These are phyloP conservation scores for Cystofilobasidium bisporidii DNA, from an alignment of 768 basidiomycete genomes.

Conservation along the genomic window DNA sequence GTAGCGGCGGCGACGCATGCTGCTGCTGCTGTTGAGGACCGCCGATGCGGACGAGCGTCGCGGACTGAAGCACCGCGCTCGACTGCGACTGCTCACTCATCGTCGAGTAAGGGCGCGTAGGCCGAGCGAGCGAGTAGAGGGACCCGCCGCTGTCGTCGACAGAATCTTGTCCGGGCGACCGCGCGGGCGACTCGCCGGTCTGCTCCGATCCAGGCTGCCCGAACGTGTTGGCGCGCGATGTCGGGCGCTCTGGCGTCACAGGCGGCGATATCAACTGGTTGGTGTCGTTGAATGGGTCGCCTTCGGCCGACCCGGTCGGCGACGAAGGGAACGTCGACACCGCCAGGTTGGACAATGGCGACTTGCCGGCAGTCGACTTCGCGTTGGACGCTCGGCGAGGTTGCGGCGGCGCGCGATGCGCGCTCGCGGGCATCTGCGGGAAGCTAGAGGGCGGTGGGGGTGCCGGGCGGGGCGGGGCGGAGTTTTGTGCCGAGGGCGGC, in stretches of 20 bases:
- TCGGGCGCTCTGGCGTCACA: not conserved
- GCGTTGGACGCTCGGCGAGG: not conserved
- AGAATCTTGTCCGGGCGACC: not conserved
- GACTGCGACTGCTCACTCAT: slow-evolving; percentile 8
- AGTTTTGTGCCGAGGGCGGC: no score
- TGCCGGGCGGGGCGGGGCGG: not conserved
- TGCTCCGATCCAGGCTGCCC: not conserved
- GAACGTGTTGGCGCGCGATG: slow-evolving; percentile 4
- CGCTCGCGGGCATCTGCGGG: not conserved
- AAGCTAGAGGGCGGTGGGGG: slow-evolving; percentile 9
- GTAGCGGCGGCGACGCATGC: no score
- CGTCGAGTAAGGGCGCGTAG: slow-evolving; percentile 7
- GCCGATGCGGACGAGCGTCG: slow-evolving; percentile 23
- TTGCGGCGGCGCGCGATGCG: not conserved
- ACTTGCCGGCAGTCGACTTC: slow-evolving; percentile 14
- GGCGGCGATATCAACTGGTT: not conserved
- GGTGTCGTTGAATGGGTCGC: slow-evolving; percentile 26
- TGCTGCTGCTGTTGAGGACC: not conserved
- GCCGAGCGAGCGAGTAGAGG: not conserved
- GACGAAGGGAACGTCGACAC: not conserved
- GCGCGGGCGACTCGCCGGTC: not conserved
- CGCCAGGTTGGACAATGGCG: slow-evolving; percentile 19
- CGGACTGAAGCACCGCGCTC: not conserved
- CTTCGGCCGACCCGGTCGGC: not conserved
- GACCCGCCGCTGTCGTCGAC: not conserved